A percentile compares a stretch with the other conserved stretches of the same genome.
These are phyloP conservation scores for Dendrobium nobile DNA, from an alignment of 106 monocot species.

Conservation along the genomic window DNA sequence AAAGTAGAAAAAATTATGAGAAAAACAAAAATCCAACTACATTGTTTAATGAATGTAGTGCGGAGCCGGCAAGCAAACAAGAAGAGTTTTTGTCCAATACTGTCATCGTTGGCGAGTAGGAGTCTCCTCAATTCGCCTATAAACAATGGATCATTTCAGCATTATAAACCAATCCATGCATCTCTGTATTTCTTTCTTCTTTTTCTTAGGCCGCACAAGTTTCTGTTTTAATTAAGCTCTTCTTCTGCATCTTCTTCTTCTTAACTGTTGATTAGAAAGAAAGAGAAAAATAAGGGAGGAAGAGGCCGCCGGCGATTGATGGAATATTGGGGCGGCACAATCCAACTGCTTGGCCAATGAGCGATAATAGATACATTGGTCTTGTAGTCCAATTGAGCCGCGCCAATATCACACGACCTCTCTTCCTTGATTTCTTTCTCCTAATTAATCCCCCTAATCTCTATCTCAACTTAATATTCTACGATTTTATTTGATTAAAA, in stretches of 20 bases:
- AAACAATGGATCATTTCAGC: not conserved
- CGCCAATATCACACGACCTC: constrained; percentile 2
- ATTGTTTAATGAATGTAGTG: no score
- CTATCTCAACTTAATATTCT: no score
- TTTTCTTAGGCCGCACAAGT: not conserved
- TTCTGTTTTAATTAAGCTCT: not conserved
- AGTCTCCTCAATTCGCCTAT: not conserved
- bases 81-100: no score
- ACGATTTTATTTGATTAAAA: no score
- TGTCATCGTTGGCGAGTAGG: not conserved
- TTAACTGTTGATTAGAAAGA: not conserved
- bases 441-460: no score
- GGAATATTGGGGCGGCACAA: not conserved
- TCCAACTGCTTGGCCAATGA: not conserved
- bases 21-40: no score
- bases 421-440: no score
- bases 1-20: no score
- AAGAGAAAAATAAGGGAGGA: not conserved
- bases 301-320: not conserved
- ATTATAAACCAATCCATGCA: not conserved
- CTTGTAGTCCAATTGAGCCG: constrained; percentile 4
- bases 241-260: no score
- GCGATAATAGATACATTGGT: not conserved
- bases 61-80: no score
- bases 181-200: not conserved